phyloP scores from a whole-genome alignment of 129 eudicot genomes.

The Daucus carota region DH1_v3.0 NC_030384.2:42401501-42402000 shows the following conservation, averaged over 20 bases:
- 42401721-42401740: conserved; percentile 1
- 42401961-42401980: conserved; percentile 18
- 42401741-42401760: not conserved
- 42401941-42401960: conserved; percentile 29
- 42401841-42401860: conserved; percentile 68
- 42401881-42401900: conserved; percentile 59
- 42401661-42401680: conserved; percentile 13
- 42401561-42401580: not conserved
- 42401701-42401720: not conserved
- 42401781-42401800: not conserved
- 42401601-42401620: not conserved
- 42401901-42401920: conserved; percentile 46
- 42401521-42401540: not conserved
- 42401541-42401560: not conserved
- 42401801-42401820: not conserved
- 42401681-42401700: not conserved
- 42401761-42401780: not conserved
- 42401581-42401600: not conserved
- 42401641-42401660: not conserved
- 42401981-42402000: conserved; percentile 30
- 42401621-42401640: not conserved
- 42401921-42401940: conserved; percentile 31
- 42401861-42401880: conserved; percentile 47
- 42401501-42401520: not conserved
- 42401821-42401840: conserved; percentile 31